These are phyloP conservation scores for Tephrocybe sp. DNA, from an alignment of 768 basidiomycete species.

Conservation along the genomic window DNA sequence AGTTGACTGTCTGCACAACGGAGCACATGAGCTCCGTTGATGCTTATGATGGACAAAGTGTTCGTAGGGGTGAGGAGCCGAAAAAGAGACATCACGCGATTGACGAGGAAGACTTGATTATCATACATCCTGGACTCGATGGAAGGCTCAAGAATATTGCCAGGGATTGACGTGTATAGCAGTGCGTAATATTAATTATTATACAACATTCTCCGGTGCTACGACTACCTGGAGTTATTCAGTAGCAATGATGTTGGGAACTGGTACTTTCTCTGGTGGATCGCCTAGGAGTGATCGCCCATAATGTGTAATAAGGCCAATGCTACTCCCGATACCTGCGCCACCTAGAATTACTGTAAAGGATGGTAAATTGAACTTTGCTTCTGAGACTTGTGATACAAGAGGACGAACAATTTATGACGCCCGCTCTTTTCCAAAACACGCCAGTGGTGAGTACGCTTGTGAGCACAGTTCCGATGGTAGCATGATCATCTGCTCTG, in stretches of 20 bases:
- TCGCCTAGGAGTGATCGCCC: slow-evolving; percentile 55
- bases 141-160: slow-evolving; percentile 62
- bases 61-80: slow-evolving; percentile 33
- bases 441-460: slow-evolving; percentile 67
- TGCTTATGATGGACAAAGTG: slow-evolving; percentile 60
- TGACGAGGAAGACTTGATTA: slow-evolving; percentile 48
- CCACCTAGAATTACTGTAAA: slow-evolving; percentile 68
- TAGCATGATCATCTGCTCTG: slow-evolving; percentile 72
- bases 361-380: not conserved
- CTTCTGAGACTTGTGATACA: not conserved
- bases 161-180: slow-evolving; percentile 16
- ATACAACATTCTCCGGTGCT: no score
- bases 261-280: slow-evolving; percentile 36
- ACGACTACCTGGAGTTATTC: not conserved
- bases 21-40: slow-evolving; percentile 85
- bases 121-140: slow-evolving; percentile 65
- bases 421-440: slow-evolving; percentile 67
- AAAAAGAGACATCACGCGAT: slow-evolving; percentile 17
- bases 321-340: slow-evolving; percentile 61
- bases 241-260: slow-evolving; percentile 13
- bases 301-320: slow-evolving; percentile 61
- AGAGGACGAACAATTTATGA: slow-evolving; percentile 53
- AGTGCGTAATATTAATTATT: not conserved
- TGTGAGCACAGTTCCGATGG: slow-evolving; percentile 67
- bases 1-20: slow-evolving; percentile 56